phyloP scores from a whole-genome alignment of 768 basidiomycete genomes.

The Russula dissimulans region DNA sequence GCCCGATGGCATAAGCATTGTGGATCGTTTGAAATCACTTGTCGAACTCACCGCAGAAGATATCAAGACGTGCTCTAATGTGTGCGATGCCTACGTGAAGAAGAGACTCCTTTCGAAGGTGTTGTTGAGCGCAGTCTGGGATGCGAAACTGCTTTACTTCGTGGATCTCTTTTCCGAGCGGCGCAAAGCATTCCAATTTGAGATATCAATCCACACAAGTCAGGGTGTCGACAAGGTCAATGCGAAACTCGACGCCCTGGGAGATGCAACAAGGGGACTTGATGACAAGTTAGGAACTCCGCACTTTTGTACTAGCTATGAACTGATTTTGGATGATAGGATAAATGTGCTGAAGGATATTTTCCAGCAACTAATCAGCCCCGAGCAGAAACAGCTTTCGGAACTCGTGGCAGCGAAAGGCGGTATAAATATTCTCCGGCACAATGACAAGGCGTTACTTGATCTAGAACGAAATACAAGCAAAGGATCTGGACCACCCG shows the following conservation, averaged over 20 bases:
- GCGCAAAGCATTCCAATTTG: constrained; percentile 24
- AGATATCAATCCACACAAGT: constrained; percentile 24
- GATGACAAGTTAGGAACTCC: constrained; percentile 13
- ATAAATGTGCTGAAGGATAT: constrained; percentile 13
- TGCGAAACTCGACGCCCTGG: constrained; percentile 10
- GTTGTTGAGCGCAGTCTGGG: constrained; percentile 24
- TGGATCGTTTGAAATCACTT: constrained; percentile 28
- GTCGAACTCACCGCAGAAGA: constrained; percentile 23
- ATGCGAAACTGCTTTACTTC: constrained; percentile 22
- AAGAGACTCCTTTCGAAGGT: constrained; percentile 25
- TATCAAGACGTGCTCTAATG: constrained; percentile 27
- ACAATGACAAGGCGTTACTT: constrained; percentile 17
- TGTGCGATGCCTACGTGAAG: constrained; percentile 28
- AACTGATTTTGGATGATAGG: constrained; percentile 5
- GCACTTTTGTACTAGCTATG: background rate
- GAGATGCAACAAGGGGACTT: constrained; percentile 4
- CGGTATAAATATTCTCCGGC: constrained; percentile 16
- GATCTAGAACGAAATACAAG: constrained; percentile 17
- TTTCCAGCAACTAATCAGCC: constrained; percentile 12
- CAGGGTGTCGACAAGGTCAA: constrained; percentile 6
- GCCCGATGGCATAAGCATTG: constrained; percentile 28
- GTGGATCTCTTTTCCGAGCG: constrained; percentile 21
- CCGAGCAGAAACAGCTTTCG: constrained; percentile 13
- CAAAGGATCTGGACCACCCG: background rate
- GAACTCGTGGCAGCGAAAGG: constrained; percentile 21